Base-by-base conservation (phyloP, 1,284 basidiomycete species). In the Fomitiporia mediterranea region DNA sequence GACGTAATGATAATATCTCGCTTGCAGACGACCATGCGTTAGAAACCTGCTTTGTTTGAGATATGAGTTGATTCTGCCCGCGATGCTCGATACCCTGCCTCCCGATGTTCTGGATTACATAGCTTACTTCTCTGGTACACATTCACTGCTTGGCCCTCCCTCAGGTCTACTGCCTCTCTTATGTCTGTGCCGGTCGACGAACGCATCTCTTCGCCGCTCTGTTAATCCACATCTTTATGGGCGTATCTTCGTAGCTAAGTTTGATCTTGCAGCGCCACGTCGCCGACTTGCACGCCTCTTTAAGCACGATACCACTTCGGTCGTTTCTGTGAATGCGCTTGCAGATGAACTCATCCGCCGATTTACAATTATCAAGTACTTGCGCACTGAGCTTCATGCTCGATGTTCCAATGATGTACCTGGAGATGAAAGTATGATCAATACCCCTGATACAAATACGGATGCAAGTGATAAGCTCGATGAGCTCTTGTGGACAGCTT, bases 361-460 rank as follows among this genome's bases (percentile, higher is more conserved):
- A 57, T 88, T 77, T 65, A 64, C 68, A 17, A 67, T 75, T 51
- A 67, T 89, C 56, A 79, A 76, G 59, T 75, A 75, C 40, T 74
- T 90, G 50, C 78, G 76, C 8, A 19, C 47, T n/a, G 55, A 49
- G 23, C 19, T 43, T 23, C 23, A 37, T 38, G 65, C 66, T 6
- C 72, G 72, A 49, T 60, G 69, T 17, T 73, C 44, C 44, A 25
- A 46, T 25, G 6, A 67, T 69, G 50, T 64, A 66, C 27, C 63
- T 65, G 15, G 65, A 21, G 34, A 13, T 28, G 32, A 13, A 3
- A 19, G 37, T 15, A 13, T 32, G 17, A n/a, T 3, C 9, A 65
- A 44, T 23, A 58, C 56, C 19, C 59, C 65, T 27, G 61, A 63
- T 63, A 15, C 63, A 28, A 64, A 67, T 6, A 17, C 43, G 37